Conservation (phyloP, 345 rosid genomes). For the Eucalyptus pauciflora region DNA sequence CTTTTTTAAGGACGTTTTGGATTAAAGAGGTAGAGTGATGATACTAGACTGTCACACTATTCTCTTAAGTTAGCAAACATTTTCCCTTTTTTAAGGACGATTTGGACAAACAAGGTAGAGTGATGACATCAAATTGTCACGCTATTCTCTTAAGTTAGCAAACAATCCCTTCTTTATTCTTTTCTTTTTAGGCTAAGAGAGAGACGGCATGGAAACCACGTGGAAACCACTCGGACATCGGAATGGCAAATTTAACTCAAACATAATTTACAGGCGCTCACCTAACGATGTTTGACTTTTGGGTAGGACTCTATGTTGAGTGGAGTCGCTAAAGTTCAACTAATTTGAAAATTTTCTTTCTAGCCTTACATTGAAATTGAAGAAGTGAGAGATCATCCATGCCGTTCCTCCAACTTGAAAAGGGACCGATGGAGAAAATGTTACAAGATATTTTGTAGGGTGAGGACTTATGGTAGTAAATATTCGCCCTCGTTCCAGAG, state of each 20-base stretch:
- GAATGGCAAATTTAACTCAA: not conserved
- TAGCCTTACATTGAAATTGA: not conserved
- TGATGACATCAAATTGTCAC: too few species aligned
- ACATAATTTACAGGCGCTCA: not conserved
- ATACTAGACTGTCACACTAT: too few species aligned
- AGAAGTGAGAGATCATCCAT: not conserved
- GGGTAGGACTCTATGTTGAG: not conserved
- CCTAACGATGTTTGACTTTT: not conserved
- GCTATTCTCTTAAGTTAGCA: not conserved
- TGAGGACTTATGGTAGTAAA: not conserved
- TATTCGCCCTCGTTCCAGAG: not conserved
- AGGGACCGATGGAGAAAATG: not conserved
- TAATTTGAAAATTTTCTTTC: not conserved
- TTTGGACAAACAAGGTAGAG: too few species aligned
- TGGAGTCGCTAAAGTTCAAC: not conserved
- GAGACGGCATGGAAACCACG: not conserved
- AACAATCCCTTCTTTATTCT: not conserved
- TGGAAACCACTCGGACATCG: not conserved
- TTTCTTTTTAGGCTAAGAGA: not conserved
- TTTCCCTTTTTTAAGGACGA: too few species aligned
- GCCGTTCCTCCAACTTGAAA: too few species aligned
- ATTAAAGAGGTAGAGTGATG: too few species aligned
- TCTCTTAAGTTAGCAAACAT: not conserved
- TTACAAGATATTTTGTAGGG: not conserved
- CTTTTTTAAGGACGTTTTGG: not conserved